Evolutionary conservation across 345 rosid genomes (phyloP).

Genomic region (Arabidopsis arenosa): DNA sequence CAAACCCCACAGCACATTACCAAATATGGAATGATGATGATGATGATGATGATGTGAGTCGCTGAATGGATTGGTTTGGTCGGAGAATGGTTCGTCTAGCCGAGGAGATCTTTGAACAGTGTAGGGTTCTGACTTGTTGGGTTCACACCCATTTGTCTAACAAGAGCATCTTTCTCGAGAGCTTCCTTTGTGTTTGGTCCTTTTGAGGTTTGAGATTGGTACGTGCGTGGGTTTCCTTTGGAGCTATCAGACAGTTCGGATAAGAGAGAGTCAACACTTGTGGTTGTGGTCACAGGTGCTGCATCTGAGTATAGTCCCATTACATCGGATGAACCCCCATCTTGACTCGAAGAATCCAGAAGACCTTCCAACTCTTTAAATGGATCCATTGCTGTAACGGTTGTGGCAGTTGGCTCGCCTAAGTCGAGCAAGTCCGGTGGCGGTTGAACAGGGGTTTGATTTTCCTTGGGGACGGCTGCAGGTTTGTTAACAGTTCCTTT

Average conservation of each 20-base stretch:
- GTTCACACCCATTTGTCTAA: constrained; percentile 93
- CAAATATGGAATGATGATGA: constrained; percentile 29
- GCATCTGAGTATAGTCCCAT: constrained; percentile 60
- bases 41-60: constrained; percentile 16
- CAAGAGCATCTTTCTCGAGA: constrained; percentile 86
- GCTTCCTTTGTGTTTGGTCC: constrained; percentile 74
- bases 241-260: constrained; percentile 45
- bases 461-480: constrained; percentile 48
- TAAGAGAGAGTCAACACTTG: constrained; percentile 41
- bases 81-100: constrained; percentile 47
- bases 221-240: constrained; percentile 34
- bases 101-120: constrained; percentile 82
- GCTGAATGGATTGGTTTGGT: constrained; percentile 20
- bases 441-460: constrained; percentile 55
- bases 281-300: constrained; percentile 44
- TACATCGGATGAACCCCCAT: constrained; percentile 30
- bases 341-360: constrained; percentile 57
- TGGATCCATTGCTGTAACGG: constrained; percentile 63
- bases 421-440: constrained; percentile 94
- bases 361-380: constrained; percentile 88
- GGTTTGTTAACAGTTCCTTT: constrained; percentile 56
- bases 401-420: constrained; percentile 60
- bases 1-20: constrained; percentile 27
- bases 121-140: constrained; percentile 88
- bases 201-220: constrained; percentile 51